Evolutionary conservation across 169 alveolate genomes (phyloP).

Genomic region (Plasmodium falciparum): DNA sequence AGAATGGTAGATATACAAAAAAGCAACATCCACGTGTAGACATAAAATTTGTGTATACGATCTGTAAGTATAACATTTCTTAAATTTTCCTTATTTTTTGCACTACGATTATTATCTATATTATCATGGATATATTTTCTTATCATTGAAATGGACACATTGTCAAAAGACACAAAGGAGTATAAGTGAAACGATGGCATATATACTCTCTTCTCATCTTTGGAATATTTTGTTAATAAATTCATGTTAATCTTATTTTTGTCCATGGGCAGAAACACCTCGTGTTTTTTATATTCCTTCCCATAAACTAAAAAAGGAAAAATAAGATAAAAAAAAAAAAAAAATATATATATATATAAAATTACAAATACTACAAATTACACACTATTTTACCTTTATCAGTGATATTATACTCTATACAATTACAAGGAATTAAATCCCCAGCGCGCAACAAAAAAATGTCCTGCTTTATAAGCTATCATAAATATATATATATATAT

Average conservation of each 20-base stretch:
- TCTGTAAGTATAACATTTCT: constrained; percentile 50
- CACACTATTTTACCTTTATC: constrained; percentile 9
- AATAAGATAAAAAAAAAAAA: neutral
- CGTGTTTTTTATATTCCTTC: constrained; percentile 30
- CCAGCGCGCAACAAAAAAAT: constrained; percentile 58
- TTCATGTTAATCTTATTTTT: constrained; percentile 32
- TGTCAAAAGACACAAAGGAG: constrained; percentile 26
- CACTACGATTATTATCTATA: constrained; percentile 1
- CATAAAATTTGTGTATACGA: constrained; percentile 23
- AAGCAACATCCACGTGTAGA: constrained; percentile 29
- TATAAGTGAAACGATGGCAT: constrained; percentile 61
- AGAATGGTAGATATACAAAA: constrained; percentile 7
- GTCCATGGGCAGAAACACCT: constrained; percentile 64
- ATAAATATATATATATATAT: neutral
- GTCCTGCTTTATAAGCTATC: constrained; percentile 64
- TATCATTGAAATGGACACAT: constrained; percentile 47
- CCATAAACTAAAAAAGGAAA: constrained; percentile 33
- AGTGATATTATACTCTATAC: constrained; percentile 40
- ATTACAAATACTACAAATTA: no score
- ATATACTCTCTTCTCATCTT: constrained; percentile 64
- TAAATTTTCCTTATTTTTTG: constrained; percentile 32
- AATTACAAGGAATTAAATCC: constrained; percentile 54
- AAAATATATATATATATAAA: neutral
- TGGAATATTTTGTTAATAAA: constrained; percentile 41
- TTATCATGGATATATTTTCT: constrained; percentile 26